Conservation (phyloP, 257 asterid genomes). For the Nyctanthes arbortristis region DNA sequence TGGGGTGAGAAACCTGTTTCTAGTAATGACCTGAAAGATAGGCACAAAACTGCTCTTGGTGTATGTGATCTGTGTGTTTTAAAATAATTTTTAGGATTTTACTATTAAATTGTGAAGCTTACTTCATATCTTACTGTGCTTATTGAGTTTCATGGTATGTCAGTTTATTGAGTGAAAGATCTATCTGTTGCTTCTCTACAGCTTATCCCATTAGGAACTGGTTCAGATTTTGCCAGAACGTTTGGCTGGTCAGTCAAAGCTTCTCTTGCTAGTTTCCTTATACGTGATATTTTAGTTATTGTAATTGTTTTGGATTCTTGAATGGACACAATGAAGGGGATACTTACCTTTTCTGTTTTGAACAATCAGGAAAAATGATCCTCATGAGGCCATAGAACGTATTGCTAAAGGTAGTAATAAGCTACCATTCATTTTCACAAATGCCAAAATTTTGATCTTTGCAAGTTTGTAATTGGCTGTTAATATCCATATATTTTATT, state of each 20-base stretch:
- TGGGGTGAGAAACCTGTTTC: constrained; percentile 74
- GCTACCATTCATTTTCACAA: constrained; percentile 11
- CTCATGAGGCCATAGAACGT: constrained; percentile 77
- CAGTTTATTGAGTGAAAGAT: constrained; percentile 27
- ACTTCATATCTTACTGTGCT: constrained; percentile 16
- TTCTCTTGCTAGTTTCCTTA: constrained; percentile 29
- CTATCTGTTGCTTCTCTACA: constrained; percentile 41
- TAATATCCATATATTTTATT: constrained; percentile 11
- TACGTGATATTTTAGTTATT: background rate
- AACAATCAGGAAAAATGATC: constrained; percentile 76
- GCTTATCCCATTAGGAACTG: constrained; percentile 94
- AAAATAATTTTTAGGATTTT: constrained; percentile 6
- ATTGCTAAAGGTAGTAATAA: constrained; percentile 62
- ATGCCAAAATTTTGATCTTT: background rate
- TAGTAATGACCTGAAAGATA: constrained; percentile 43
- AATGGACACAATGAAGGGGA: constrained; percentile 15
- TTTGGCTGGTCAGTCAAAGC: constrained; percentile 71
- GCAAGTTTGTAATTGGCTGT: constrained; percentile 9
- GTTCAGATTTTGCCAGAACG: constrained; percentile 92
- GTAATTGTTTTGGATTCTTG: constrained; percentile 16
- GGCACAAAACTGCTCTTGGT: constrained; percentile 72
- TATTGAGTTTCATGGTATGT: constrained; percentile 14
- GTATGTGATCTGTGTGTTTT: constrained; percentile 47
- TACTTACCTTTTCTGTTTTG: too few species aligned
- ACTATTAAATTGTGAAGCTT: constrained; percentile 20